Conservation (phyloP, 2,329 filamentous ascomycete genomes). For the Fusarium ambrosium region DNA sequence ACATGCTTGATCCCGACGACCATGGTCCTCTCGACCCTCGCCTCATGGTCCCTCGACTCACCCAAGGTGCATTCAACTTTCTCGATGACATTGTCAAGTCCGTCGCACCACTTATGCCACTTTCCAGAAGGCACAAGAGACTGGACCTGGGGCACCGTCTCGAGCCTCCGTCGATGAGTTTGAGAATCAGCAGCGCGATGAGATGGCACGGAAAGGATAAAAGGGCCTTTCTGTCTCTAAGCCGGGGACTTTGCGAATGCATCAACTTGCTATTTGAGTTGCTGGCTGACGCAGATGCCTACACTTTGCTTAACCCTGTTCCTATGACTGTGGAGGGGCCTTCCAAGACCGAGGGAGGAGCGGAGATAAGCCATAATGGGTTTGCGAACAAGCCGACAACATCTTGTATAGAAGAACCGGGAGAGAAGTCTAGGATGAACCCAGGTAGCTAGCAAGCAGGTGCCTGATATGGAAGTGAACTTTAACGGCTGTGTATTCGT, state of each 20-base stretch:
- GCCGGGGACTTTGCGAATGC: neutral
- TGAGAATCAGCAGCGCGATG: neutral
- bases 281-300: neutral
- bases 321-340: neutral
- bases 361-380: neutral
- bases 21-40: neutral
- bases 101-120: neutral
- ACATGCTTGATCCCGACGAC: neutral
- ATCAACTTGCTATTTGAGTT: neutral
- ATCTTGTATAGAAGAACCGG: neutral
- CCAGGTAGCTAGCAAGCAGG: neutral
- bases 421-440: neutral
- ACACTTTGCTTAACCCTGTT: neutral
- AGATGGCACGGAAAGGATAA: neutral
- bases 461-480: neutral
- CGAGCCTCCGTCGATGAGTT: neutral
- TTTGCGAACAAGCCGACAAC: neutral
- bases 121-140: neutral
- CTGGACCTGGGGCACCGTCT: neutral
- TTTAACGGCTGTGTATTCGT: neutral
- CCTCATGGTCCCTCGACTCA: neutral
- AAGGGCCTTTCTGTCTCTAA: neutral
- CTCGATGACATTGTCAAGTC: neutral
- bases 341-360: neutral
- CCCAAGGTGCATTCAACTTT: neutral